Conservation (phyloP, 164 flowering plant genomes). For the Taxillus chinensis region DNA sequence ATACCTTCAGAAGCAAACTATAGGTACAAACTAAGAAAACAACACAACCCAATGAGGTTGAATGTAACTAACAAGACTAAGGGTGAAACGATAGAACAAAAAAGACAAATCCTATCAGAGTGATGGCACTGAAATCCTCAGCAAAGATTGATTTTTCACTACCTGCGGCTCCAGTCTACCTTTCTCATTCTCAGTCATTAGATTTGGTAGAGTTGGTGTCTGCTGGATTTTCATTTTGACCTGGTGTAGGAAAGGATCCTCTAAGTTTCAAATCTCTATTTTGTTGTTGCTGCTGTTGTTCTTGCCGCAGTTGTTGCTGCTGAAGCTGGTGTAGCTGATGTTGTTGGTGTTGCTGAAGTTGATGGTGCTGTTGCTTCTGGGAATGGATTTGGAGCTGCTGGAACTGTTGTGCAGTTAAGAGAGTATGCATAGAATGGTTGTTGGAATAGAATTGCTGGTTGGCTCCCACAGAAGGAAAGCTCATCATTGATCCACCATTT, state of each 20-base stretch:
- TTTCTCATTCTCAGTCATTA: slow-evolving; percentile 13
- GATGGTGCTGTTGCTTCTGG: slow-evolving; percentile 70
- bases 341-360: slow-evolving; percentile 28
- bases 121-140: too few relatives aligned
- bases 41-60: too few relatives aligned
- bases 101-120: too few relatives aligned
- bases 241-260: slow-evolving; percentile 29
- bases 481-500: slow-evolving; percentile 71
- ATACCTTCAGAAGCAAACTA: too few relatives aligned
- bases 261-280: slow-evolving; percentile 33
- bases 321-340: slow-evolving; percentile 22
- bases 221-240: slow-evolving; percentile 33
- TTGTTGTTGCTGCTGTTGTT: slow-evolving; percentile 22
- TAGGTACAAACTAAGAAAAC: too few relatives aligned
- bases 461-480: slow-evolving; percentile 41
- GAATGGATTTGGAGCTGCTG: slow-evolving; percentile 92
- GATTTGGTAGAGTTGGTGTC: slow-evolving; percentile 19
- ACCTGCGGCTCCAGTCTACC: not conserved
- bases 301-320: slow-evolving; percentile 16
- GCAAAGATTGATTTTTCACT: too few relatives aligned
- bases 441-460: slow-evolving; percentile 56
- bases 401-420: slow-evolving; percentile 79
- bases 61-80: too few relatives aligned
- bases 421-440: slow-evolving; percentile 57
- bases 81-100: too few relatives aligned